Evolutionary conservation across 2,329 filamentous ascomycete species (phyloP).

Genomic region (Aureobasidium lini): DNA sequence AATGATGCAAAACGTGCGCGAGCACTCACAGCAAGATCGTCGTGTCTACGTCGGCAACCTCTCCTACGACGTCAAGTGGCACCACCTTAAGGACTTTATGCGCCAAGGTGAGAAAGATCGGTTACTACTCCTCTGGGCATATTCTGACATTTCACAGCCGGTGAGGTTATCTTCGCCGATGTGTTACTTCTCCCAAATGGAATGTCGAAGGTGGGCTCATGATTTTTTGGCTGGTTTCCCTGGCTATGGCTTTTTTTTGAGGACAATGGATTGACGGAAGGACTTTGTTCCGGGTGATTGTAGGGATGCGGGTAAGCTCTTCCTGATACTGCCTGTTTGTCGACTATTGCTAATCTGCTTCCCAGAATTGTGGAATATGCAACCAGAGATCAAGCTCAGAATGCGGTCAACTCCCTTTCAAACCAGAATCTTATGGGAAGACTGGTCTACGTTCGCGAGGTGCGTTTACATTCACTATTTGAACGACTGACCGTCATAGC

Average conservation of each 20-base stretch:
- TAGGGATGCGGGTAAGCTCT: constrained; percentile 98
- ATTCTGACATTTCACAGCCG: constrained; percentile 54
- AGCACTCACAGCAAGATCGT: constrained; percentile 95
- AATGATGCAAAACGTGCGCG: constrained; percentile 92
- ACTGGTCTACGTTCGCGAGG: constrained; percentile 97
- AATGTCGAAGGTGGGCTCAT: constrained; percentile 99
- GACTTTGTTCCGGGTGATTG: constrained; percentile 77
- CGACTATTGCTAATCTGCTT: constrained; percentile 26
- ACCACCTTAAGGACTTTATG: constrained; percentile 99
- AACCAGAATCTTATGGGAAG: constrained; percentile 99
- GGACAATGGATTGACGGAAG: constrained; percentile 99
- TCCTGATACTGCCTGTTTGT: background rate
- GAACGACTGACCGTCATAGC: background rate
- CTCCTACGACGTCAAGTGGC: constrained; percentile 99
- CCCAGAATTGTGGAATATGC: constrained; percentile 99
- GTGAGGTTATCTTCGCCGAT: constrained; percentile 99
- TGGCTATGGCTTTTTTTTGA: constrained; percentile 57
- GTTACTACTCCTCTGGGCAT: background rate
- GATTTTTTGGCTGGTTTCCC: constrained; percentile 72
- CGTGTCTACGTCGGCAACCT: constrained; percentile 99
- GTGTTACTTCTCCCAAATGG: constrained; percentile 99
- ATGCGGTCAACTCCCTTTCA: constrained; percentile 93
- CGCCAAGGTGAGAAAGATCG: constrained; percentile 73
- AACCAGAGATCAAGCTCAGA: constrained; percentile 97
- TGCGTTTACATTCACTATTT: constrained; percentile 34